Percentiles rank a stretch among this genome's conserved stretches.
Evolutionary conservation across 441 rosid genomes (phyloP).

Genomic region (Erysimum cheiri): DNA sequence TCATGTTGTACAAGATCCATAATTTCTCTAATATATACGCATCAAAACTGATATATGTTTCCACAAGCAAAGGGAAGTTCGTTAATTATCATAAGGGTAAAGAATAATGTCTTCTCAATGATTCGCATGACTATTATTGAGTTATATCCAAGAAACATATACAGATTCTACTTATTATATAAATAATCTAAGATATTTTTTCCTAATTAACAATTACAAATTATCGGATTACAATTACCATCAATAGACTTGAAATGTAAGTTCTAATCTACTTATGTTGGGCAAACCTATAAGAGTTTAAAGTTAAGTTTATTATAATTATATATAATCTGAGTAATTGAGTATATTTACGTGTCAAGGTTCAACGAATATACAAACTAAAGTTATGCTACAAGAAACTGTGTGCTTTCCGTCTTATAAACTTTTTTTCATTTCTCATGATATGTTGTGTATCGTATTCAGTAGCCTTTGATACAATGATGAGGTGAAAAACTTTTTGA

Average conservation of each 20-base stretch:
- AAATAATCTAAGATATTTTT: too few relatives aligned
- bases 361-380: conserved; percentile 9
- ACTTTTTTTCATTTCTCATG: conserved; percentile 21
- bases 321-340: background rate
- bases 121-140: conserved; percentile 5
- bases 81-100: conserved; percentile 38
- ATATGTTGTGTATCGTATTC: background rate
- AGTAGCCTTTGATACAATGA: conserved; percentile 10
- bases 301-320: background rate
- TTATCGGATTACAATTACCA: too few relatives aligned
- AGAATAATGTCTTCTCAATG: conserved; percentile 32
- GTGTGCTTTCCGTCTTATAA: conserved; percentile 15
- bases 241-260: too few relatives aligned
- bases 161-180: background rate
- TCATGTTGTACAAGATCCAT: background rate
- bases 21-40: background rate
- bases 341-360: conserved; percentile 2
- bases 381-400: background rate
- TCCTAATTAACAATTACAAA: too few relatives aligned
- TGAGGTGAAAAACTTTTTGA: background rate
- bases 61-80: conserved; percentile 42
- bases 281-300: background rate
- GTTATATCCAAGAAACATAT: conserved; percentile 9
- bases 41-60: conserved; percentile 12
- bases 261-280: background rate